Evolutionary conservation across 768 basidiomycete species (phyloP).

Genomic region (Suillus variegatus): DNA sequence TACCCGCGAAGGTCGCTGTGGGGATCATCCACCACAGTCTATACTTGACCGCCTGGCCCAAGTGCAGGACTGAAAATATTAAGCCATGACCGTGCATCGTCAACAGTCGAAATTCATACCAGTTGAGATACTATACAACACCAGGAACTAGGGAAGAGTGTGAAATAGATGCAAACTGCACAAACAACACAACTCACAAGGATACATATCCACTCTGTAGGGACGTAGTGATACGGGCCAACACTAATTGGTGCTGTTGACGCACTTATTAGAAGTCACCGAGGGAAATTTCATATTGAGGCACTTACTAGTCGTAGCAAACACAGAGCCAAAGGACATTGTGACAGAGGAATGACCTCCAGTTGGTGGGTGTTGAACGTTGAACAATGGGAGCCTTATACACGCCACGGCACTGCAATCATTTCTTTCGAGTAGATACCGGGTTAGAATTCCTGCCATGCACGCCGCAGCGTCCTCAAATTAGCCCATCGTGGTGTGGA

Average conservation of each 20-base stretch:
- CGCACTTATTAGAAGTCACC: background rate
- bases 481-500: background rate
- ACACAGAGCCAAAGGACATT: background rate
- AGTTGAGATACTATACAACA: conserved; percentile 42
- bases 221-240: conserved; percentile 40
- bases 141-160: conserved; percentile 30
- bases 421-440: background rate
- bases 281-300: background rate
- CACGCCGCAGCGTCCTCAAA: background rate
- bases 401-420: background rate
- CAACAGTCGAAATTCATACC: conserved; percentile 26
- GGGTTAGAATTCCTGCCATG: background rate
- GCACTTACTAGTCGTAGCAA: background rate
- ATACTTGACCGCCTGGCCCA: conserved; percentile 43
- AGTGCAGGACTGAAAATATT: conserved; percentile 43
- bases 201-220: conserved; percentile 38
- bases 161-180: background rate
- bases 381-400: background rate
- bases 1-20: conserved; percentile 49
- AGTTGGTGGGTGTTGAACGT: background rate
- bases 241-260: background rate
- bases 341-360: background rate
- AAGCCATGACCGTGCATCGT: background rate
- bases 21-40: conserved; percentile 55
- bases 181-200: conserved; percentile 13